Percentiles rank a stretch among this genome's conserved stretches.
These are phyloP conservation scores for Aspergillus sclerotiicarbonarius DNA, from an alignment of 495 filamentous ascomycete species.

Conservation along the genomic window DNA sequence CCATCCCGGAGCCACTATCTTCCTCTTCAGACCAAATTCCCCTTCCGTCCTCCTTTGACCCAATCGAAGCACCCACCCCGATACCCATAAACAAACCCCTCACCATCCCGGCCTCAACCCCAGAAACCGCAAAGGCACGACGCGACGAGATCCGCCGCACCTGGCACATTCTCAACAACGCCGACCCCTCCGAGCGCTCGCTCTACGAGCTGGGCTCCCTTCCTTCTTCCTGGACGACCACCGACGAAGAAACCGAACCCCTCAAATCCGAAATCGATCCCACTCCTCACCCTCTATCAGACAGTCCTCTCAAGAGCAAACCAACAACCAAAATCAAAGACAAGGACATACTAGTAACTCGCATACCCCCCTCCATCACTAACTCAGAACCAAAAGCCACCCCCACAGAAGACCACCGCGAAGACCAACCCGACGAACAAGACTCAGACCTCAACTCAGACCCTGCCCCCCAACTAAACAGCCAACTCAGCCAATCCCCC, in stretches of 20 bases:
- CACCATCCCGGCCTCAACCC: conserved; percentile 1
- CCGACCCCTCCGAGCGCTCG: conserved; percentile 9
- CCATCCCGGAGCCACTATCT: background rate
- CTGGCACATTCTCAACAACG: conserved; percentile 27
- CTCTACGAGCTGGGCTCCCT: conserved; percentile 29
- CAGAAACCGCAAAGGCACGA: conserved; percentile 14
- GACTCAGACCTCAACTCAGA: background rate
- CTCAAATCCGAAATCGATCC: background rate
- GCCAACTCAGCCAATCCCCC: background rate
- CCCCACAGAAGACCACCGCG: background rate
- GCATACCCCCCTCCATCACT: background rate
- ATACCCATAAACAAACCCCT: conserved; percentile 4
- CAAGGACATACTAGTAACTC: background rate
- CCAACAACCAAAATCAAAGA: too few species aligned
- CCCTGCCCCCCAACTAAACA: background rate
- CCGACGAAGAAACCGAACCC: conserved; percentile 5
- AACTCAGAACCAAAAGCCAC: background rate
- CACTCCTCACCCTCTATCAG: background rate
- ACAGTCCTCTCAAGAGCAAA: too few species aligned
- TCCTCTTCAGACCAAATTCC: conserved; percentile 5
- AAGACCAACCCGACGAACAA: too few species aligned
- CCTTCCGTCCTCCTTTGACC: conserved; percentile 15
- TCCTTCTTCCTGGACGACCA: conserved; percentile 30
- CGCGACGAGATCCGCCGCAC: conserved; percentile 29
- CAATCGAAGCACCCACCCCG: conserved; percentile 5